Evolutionary conservation across 192 early-diverging fungal species (phyloP), one percentile per base, ranked within the genome.

Genomic region (Obelidium mucronatum): DNA sequence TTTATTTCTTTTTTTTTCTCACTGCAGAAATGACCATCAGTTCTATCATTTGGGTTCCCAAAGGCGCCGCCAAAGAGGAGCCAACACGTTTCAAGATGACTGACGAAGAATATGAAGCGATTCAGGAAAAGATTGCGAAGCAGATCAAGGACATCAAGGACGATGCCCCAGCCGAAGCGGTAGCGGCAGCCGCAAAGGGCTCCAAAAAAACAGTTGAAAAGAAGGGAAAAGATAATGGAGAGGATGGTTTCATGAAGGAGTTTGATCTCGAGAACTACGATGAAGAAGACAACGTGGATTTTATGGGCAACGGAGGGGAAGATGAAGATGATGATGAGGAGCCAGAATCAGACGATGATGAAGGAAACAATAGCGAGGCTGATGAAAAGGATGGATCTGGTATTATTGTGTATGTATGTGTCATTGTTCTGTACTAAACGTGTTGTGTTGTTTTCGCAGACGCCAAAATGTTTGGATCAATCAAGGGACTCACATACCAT

Each of bases 201-300:
- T 13, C 33, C 59, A 62, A 40, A 35, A 40, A 30, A 28, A 34
- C 40, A 6, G 33, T 3, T 4, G 40, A 33, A 24, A 28, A 37
- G 28, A 44, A 37, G 26, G 58, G 42, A n/a, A 40, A 67, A 24
- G n/a, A 34, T 3, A 61, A 59, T 17, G 53, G 66, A 28, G 72
- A 86, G 40, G 82, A 85, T 61, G 67, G 63, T n/a, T 54, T 84
- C 40, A 44, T 75, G 24, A 60, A 64, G 72, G 76, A 78, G 37
- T 98, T 96, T 83, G 93, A 99, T 77, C 85, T 99, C 77, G 96
- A 97, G 67, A 81, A 92, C 78, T 99, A 99, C 86, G 96, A 98
- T 78, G 84, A 92, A 34, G 93, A 93, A n/a, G 87, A 88, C 44
- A 80, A 77, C 8, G 35, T 35, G 22, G 72, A 74, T 28, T 74